Evolutionary conservation across 495 filamentous ascomycete species (phyloP).

Genomic region (Talaromyces trachyspermus): DNA sequence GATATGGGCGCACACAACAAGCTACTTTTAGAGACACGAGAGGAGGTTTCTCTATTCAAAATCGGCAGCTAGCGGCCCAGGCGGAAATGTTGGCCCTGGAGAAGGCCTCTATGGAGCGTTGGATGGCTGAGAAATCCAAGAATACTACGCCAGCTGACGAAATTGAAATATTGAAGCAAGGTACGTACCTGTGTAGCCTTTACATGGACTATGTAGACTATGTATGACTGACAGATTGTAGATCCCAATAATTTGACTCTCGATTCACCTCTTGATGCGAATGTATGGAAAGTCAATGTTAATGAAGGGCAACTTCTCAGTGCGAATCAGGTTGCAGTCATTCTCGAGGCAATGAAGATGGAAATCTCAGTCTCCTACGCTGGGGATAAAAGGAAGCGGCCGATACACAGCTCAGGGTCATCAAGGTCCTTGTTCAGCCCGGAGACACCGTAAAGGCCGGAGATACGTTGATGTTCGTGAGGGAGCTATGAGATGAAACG

Average conservation of each 20-base stretch:
- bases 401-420: constrained; percentile 19
- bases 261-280: constrained; percentile 42
- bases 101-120: constrained; percentile 33
- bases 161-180: constrained; percentile 34
- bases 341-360: constrained; percentile 53
- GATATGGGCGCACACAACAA: constrained; percentile 48
- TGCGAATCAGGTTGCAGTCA: constrained; percentile 25
- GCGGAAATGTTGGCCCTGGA: constrained; percentile 40
- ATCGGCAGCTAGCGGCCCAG: constrained; percentile 34
- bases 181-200: constrained; percentile 12
- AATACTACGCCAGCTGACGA: constrained; percentile 33
- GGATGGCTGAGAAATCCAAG: constrained; percentile 41
- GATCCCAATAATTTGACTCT: constrained; percentile 38
- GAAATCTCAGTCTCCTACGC: constrained; percentile 36
- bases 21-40: constrained; percentile 29
- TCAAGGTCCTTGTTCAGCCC: constrained; percentile 34
- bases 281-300: constrained; percentile 51
- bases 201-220: neutral
- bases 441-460: no score
- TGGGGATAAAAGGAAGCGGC: constrained; percentile 10
- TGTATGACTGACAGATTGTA: constrained; percentile 7
- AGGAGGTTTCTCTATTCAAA: constrained; percentile 36
- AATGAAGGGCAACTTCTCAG: constrained; percentile 32
- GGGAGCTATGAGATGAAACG: no score
- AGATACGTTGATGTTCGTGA: no score